Conservation (phyloP, 768 basidiomycete species). For the Psilocybe azurescens region DNA sequence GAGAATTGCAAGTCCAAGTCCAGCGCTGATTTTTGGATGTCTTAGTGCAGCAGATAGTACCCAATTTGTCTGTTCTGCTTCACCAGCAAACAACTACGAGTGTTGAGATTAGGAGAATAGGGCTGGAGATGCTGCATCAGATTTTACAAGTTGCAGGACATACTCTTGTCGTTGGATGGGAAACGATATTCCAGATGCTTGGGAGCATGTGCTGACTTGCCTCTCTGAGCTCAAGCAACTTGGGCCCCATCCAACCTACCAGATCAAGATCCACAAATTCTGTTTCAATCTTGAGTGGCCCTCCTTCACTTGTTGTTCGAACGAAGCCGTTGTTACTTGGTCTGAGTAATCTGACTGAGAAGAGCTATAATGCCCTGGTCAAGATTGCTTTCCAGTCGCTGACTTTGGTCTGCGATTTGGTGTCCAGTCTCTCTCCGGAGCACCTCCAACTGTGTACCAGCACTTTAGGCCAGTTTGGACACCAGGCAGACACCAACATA, state of each 20-base stretch:
- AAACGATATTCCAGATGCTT: slow-evolving; percentile 90
- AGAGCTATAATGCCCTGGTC: slow-evolving; percentile 75
- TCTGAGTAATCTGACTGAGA: slow-evolving; percentile 64
- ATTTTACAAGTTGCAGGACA: slow-evolving; percentile 93
- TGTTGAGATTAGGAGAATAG: slow-evolving; percentile 87
- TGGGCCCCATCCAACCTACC: slow-evolving; percentile 23
- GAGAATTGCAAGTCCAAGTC: slow-evolving; percentile 69
- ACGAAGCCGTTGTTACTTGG: slow-evolving; percentile 49
- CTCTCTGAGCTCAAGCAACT: slow-evolving; percentile 36
- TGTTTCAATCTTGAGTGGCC: slow-evolving; percentile 39
- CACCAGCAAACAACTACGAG: slow-evolving; percentile 46
- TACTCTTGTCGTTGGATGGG: slow-evolving; percentile 92
- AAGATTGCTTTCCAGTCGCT: slow-evolving; percentile 95
- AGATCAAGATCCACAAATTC: slow-evolving; percentile 47
- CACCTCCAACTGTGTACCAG: slow-evolving; percentile 89
- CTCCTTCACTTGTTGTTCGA: slow-evolving; percentile 33
- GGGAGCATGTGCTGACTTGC: slow-evolving; percentile 81
- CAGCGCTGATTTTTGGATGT: slow-evolving; percentile 89
- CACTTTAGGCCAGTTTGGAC: slow-evolving; percentile 90
- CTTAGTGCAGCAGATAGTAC: slow-evolving; percentile 79
- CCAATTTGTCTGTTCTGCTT: slow-evolving; percentile 38
- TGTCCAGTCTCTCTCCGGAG: slow-evolving; percentile 78
- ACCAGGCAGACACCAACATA: slow-evolving; percentile 95
- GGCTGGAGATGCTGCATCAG: slow-evolving; percentile 86
- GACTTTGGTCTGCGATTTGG: slow-evolving; percentile 92